phyloP scores from a whole-genome alignment of 768 basidiomycete species.

The Panus rudis region DNA sequence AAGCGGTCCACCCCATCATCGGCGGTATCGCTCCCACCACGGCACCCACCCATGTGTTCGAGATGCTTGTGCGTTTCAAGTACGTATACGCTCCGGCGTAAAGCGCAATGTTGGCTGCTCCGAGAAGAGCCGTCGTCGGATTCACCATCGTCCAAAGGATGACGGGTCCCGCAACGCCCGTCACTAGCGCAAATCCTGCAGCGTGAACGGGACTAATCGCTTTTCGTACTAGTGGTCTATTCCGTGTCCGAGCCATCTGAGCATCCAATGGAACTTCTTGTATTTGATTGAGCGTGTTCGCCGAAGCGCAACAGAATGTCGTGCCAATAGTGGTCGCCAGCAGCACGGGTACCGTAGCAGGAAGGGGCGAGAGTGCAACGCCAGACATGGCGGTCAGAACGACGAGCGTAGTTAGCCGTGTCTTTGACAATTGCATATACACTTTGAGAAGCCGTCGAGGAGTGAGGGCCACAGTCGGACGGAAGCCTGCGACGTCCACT shows the following conservation, averaged over 20 bases:
- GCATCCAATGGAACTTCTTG: constrained; percentile 95
- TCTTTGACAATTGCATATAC: constrained; percentile 80
- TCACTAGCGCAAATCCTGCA: constrained; percentile 63
- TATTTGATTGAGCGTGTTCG: constrained; percentile 91
- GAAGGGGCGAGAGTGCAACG: constrained; percentile 87
- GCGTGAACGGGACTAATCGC: constrained; percentile 86
- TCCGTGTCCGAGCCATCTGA: constrained; percentile 89
- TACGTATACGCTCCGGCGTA: constrained; percentile 93
- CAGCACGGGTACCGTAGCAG: constrained; percentile 76
- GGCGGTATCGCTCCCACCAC: constrained; percentile 92
- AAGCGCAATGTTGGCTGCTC: constrained; percentile 75
- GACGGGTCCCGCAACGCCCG: constrained; percentile 72
- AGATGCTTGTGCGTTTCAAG: constrained; percentile 74
- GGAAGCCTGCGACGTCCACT: constrained; percentile 13
- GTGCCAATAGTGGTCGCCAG: constrained; percentile 87
- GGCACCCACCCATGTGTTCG: constrained; percentile 93
- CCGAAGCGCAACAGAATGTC: constrained; percentile 84
- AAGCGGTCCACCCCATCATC: constrained; percentile 97
- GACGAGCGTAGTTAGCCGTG: constrained; percentile 75
- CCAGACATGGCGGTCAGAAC: constrained; percentile 88
- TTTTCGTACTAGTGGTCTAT: constrained; percentile 76
- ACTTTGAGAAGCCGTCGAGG: constrained; percentile 48
- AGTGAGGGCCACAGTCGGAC: constrained; percentile 31
- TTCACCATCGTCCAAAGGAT: constrained; percentile 80
- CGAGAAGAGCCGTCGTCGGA: constrained; percentile 78